Evolutionary conservation across 805 yeast species (phyloP), one percentile per base, ranked within the genome.

Genomic region (Yarrowia bubula): DNA sequence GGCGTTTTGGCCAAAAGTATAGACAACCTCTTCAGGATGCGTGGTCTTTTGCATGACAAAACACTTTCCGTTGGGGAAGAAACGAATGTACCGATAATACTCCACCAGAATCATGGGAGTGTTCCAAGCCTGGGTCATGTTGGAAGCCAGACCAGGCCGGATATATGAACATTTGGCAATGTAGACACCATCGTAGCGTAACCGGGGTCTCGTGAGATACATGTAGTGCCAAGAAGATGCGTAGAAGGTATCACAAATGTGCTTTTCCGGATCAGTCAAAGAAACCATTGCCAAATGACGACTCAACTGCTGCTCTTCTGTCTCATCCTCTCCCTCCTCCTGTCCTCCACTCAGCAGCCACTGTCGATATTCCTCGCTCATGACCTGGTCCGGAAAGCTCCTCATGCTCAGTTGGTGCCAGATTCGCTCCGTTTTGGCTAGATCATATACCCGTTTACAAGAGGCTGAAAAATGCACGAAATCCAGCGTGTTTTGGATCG

Each of bases 51-150:
- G 64, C 51, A 44, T 44, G 11, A 58, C 64, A 43, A 43, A 76
- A 67, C 90, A 88, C 0, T 82, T 77, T 0, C 98, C 98, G 71
- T 89, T 88, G 0, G 87, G 86, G 73, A 81, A 89, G 71, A 93
- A 92, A 68, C 98, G 79, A 39, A 87, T 75, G 74, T 92, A 95
- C 68, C 99, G 78, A 73, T 90, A 93, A 72, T 93, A 93, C 0
- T 97, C 90, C 44, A 93, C 89, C 73, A 91, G 85, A 69, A 90
- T 85, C 18, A 89, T 84, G 1, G 97, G 97, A 67, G 85, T 84
- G 48, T 81, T 75, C 88, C 95, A 85, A 6, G 89, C 81, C 8
- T 85, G 82, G 61, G 86, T 81, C 2, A 89, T 87, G 17, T 55
- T 55, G 31, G 61, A 55, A 2, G 64, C 32, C 3, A n/a, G 18